Evolutionary conservation across 345 rosid genomes (phyloP), one percentile per base, ranked within the genome.

Genomic region (Citrus australasica): DNA sequence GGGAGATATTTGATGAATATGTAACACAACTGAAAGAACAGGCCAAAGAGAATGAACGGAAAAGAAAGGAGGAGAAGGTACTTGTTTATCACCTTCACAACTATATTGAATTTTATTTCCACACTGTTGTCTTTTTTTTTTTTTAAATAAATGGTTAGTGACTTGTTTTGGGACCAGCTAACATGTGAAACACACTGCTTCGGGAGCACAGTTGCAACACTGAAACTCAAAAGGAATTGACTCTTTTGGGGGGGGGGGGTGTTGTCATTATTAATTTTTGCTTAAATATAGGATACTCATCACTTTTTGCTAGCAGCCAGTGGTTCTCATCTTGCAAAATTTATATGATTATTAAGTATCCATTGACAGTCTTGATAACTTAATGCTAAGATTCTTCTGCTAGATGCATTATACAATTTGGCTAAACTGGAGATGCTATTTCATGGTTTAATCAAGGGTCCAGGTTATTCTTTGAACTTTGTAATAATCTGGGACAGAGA

Each of bases 51-150:
- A 96, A 94, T 84, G 99, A 93, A 75, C 94, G 95, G 48, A 94
- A 87, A 76, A 92, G 97, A n/a, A 97, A 92, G 83, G 98, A 96
- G 81, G 99, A 94, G 76, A 96, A 96, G 98, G 98, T 94, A 79
- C 40, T 37, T 33, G 22, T 33, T 24, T 65, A 32, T 21, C 46
- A 46, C 11, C 24, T 75, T 32, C 30, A 63, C 6, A 22, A 32
- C 60, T 65, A 60, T 74, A 13, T 40, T 35, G 28, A 30, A 30
- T 63, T 13, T 46, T 13, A 13, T 46, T 46, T 46, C 1, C 32
- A 9, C 4, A 6, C 7, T 63, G 30, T 19, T 21, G 3, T 63
- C 4, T 0, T 37, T 21, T 37, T 46, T 58, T n/a, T 4, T 42
- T 62, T 38, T 70, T 13, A 38, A 37, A 9, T 38, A 46, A 46